Evolutionary conservation across 2,329 filamentous ascomycete species (phyloP).

Genomic region (Stylonectria norvegica): DNA sequence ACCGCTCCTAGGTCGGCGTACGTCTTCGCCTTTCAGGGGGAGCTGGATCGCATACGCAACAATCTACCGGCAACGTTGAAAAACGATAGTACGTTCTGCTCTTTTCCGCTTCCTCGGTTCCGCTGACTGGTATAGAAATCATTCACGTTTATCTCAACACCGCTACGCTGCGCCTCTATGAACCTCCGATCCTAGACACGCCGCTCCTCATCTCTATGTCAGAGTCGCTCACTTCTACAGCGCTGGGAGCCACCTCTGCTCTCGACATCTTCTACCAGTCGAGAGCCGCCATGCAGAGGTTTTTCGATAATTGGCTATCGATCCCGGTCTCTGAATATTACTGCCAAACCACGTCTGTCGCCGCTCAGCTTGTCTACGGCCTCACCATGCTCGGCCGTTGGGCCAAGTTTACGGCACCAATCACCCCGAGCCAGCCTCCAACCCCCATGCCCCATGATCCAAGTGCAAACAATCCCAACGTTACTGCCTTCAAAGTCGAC

Average conservation of each 20-base stretch:
- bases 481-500: conserved; percentile 22
- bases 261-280: conserved; percentile 51
- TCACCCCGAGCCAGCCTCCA: conserved; percentile 24
- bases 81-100: conserved; percentile 35
- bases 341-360: conserved; percentile 43
- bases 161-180: conserved; percentile 43
- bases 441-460: conserved; percentile 26
- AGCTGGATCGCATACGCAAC: conserved; percentile 41
- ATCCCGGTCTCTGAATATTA: conserved; percentile 43
- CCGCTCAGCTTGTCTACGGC: conserved; percentile 48
- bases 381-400: conserved; percentile 50
- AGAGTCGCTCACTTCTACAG: conserved; percentile 39
- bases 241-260: conserved; percentile 37
- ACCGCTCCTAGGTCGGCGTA: conserved; percentile 44
- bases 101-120: rapidly evolving
- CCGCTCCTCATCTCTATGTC: conserved; percentile 40
- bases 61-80: conserved; percentile 35
- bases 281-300: conserved; percentile 44
- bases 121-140: conserved; percentile 27
- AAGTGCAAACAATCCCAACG: conserved; percentile 16
- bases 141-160: conserved; percentile 41
- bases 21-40: conserved; percentile 43
- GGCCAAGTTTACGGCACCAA: conserved; percentile 44
- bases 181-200: conserved; percentile 44
- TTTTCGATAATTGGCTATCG: conserved; percentile 47